A percentile compares a stretch with the other conserved stretches of the same genome.
These are phyloP conservation scores for Penicillium taxi DNA, from an alignment of 495 filamentous ascomycete species.

Conservation along the genomic window DNA sequence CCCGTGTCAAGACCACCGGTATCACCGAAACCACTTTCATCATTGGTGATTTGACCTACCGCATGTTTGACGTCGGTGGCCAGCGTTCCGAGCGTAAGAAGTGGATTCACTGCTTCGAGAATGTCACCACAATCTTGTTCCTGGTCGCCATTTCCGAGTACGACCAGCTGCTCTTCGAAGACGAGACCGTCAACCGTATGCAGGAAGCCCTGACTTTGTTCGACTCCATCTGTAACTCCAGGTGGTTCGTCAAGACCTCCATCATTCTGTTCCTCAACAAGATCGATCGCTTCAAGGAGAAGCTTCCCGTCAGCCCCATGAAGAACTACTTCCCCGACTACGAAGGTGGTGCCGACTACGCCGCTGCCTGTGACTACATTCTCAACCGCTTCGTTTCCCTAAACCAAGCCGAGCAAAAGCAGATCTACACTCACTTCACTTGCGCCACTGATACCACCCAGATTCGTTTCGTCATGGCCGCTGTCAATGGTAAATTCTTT, in stretches of 20 bases:
- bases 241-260: conserved; percentile 99
- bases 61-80: conserved; percentile 99
- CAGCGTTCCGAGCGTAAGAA: conserved; percentile 99
- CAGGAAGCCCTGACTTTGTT: conserved; percentile 96
- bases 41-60: conserved; percentile 93
- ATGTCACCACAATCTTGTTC: conserved; percentile 98
- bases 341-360: conserved; percentile 87
- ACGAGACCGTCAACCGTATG: conserved; percentile 87
- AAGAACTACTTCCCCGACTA: conserved; percentile 99
- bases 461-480: conserved; percentile 99
- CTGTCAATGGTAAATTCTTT: conserved; percentile 79
- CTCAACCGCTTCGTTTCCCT: conserved; percentile 93
- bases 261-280: conserved; percentile 99
- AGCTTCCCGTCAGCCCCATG: conserved; percentile 97
- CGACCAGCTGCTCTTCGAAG: conserved; percentile 95
- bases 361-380: conserved; percentile 92
- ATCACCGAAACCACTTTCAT: conserved; percentile 99
- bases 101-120: conserved; percentile 99
- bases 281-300: conserved; percentile 99
- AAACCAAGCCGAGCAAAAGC: conserved; percentile 98
- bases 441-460: conserved; percentile 97
- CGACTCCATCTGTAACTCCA: conserved; percentile 98
- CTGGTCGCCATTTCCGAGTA: conserved; percentile 98
- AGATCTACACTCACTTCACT: conserved; percentile 99
- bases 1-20: conserved; percentile 98